Conservation (phyloP, 2,329 filamentous ascomycete species). For the Neofusicoccum sp. region DNA sequence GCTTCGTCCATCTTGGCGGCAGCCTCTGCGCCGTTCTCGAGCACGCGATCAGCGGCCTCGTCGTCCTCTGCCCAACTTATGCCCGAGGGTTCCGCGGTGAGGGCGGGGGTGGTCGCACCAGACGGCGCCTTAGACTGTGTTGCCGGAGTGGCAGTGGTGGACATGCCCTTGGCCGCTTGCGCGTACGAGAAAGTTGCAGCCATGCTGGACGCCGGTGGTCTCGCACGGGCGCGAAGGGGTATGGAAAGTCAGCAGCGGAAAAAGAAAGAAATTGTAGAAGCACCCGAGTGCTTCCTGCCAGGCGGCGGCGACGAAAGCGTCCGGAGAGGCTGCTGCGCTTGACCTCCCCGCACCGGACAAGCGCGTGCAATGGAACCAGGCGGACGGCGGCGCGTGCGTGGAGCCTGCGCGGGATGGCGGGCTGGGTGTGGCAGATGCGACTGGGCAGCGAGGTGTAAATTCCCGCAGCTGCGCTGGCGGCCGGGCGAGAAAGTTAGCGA, state of each 20-base stretch:
- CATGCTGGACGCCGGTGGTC: slow-evolving; percentile 11
- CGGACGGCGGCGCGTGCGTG: slow-evolving; percentile 5
- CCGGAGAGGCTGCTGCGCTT: slow-evolving; percentile 40
- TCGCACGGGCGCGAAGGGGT: slow-evolving; percentile 4
- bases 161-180: slow-evolving; percentile 84
- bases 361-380: slow-evolving; percentile 4
- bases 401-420: slow-evolving; percentile 12
- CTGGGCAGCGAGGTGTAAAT: slow-evolving; percentile 11
- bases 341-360: slow-evolving; percentile 41
- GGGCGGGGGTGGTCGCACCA: slow-evolving; percentile 42
- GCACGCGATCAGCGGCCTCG: slow-evolving; percentile 38
- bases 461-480: slow-evolving; percentile 4
- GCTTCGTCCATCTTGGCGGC: slow-evolving; percentile 26
- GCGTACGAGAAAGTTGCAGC: slow-evolving; percentile 79
- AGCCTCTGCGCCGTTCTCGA: slow-evolving; percentile 28
- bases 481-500: slow-evolving; percentile 12
- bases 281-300: background rate
- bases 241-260: slow-evolving; percentile 12
- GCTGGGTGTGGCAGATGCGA: slow-evolving; percentile 9
- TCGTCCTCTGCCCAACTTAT: slow-evolving; percentile 50
- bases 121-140: slow-evolving; percentile 46
- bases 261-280: background rate
- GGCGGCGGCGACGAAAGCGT: slow-evolving; percentile 3
- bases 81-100: slow-evolving; percentile 36
- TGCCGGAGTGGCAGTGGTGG: slow-evolving; percentile 47